These are phyloP conservation scores for Tolypocladium guangdongense DNA, from an alignment of 2,329 filamentous ascomycete species.

Conservation along the genomic window DNA sequence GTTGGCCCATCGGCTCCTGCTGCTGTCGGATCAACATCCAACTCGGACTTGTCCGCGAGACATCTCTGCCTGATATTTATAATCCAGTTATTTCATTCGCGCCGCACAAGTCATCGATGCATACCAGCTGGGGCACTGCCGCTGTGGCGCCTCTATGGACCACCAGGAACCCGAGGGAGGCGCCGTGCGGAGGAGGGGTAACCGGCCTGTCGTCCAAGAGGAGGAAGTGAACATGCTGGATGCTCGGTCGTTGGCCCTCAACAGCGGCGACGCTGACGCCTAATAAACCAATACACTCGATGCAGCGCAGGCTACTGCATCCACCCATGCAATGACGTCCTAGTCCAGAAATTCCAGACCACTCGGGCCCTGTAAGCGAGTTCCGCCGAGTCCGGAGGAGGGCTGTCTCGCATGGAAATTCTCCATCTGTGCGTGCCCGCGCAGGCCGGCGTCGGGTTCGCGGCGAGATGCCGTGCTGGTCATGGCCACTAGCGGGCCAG, in stretches of 20 bases:
- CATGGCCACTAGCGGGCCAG: slow-evolving; percentile 6
- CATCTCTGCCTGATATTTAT: background rate
- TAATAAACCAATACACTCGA: background rate
- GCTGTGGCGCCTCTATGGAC: background rate
- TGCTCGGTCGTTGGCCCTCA: background rate
- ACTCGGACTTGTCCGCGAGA: background rate
- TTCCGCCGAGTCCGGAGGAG: background rate
- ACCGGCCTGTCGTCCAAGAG: background rate
- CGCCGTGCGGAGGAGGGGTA: background rate
- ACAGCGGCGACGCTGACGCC: background rate
- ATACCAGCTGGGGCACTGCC: background rate
- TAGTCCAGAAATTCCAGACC: background rate
- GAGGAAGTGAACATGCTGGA: background rate
- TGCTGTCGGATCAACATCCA: background rate
- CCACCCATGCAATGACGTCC: background rate
- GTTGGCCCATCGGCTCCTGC: background rate
- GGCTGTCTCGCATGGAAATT: background rate
- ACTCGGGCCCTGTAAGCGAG: background rate
- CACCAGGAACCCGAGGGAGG: background rate
- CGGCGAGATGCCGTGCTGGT: background rate
- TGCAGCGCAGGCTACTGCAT: background rate
- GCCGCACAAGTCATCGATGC: background rate
- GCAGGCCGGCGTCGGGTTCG: background rate
- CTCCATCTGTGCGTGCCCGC: background rate
- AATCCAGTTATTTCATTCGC: background rate